Evolutionary conservation across 2,329 filamentous ascomycete species (phyloP), one percentile per base, ranked within the genome.

Genomic region (Fusarium pseudonygamai): DNA sequence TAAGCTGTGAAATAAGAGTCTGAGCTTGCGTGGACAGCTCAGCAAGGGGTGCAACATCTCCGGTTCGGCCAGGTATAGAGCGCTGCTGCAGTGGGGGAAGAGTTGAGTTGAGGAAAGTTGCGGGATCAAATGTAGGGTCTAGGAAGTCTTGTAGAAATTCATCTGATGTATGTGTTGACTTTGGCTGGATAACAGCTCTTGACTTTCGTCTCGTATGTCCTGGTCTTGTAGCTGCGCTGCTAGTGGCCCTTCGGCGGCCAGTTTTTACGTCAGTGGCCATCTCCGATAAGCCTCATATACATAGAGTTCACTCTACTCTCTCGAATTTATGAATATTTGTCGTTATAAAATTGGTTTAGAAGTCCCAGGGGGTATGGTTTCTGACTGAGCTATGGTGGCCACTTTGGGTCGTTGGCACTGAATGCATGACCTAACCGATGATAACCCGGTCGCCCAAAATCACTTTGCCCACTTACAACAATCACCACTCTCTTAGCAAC

Each of bases 11-110:
- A 52, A 98, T 87, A n/a, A 97, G 87, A 7, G 91, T 87, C 82
- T 98, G 95, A 2, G 95, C 92, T 79, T 95, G 93, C 0, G 91
- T 87, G 4, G 94, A 95, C 58, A 97, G 84, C 68, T 96, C 91
- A n/a, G 92, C 85, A 52, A 97, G 86, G 6, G 93, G 87, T 10
- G 92, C 87, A 2, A 85, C 80, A 42, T 82, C 80, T 9, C 68
- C 76, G 13, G 67, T 64, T 47, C 75, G 76, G 45, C 71, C 58
- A 57, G 69, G 75, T 11, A 79, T 75, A 36, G 80, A 74, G 78
- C 77, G 84, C 78, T 82, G 84, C 71, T 88, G 87, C 26, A 97
- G 86, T 5, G 92, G 85, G 9, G 95, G 93, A 2, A 98, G 86
- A 2, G 89, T 89, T 67, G 90, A 85, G 83, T 98, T 98, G 77